A percentile compares a stretch with the other conserved stretches of the same genome.
Conservation (phyloP, 2,329 filamentous ascomycete genomes). For the Pseudogymnoascus verrucosus region DNA sequence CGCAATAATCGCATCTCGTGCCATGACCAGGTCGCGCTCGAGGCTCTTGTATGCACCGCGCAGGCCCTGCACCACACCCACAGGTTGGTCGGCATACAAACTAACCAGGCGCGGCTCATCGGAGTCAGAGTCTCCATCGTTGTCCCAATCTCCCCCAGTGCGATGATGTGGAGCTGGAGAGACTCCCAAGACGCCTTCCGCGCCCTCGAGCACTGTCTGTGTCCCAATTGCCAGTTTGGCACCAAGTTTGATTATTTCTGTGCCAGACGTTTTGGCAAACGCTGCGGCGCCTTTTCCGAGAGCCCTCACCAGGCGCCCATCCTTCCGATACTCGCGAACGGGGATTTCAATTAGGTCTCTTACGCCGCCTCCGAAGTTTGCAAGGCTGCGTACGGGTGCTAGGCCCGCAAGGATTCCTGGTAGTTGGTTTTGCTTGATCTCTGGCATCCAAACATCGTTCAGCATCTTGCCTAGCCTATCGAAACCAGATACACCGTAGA, state of each 20-base stretch:
- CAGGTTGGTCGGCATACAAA: slow-evolving; percentile 87
- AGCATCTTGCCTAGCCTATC: slow-evolving; percentile 82
- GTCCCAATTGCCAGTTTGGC: slow-evolving; percentile 93
- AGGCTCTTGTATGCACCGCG: slow-evolving; percentile 75
- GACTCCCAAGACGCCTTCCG: slow-evolving; percentile 64
- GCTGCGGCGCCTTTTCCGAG: slow-evolving; percentile 83
- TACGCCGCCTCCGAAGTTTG: slow-evolving; percentile 84
- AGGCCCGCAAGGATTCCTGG: slow-evolving; percentile 82
- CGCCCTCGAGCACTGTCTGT: slow-evolving; percentile 83
- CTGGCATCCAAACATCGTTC: slow-evolving; percentile 94
- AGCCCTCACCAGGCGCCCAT: slow-evolving; percentile 84
- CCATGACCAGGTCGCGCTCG: slow-evolving; percentile 76
- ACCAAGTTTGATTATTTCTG: slow-evolving; percentile 86
- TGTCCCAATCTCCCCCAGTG: slow-evolving; percentile 40
- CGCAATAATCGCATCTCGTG: slow-evolving; percentile 86
- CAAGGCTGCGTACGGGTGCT: slow-evolving; percentile 80
- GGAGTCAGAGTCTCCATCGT: slow-evolving; percentile 55
- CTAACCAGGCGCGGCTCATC: slow-evolving; percentile 74
- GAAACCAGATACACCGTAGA: slow-evolving; percentile 87
- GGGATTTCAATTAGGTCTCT: slow-evolving; percentile 82
- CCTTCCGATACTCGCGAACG: slow-evolving; percentile 86
- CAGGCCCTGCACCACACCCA: slow-evolving; percentile 79
- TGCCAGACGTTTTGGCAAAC: slow-evolving; percentile 89
- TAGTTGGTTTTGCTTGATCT: slow-evolving; percentile 83
- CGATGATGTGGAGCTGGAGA: slow-evolving; percentile 16